Percentiles rank a stretch among this genome's conserved stretches.
phyloP scores from a whole-genome alignment of 169 alveolate genomes.

The Plasmodium inui region DNA sequence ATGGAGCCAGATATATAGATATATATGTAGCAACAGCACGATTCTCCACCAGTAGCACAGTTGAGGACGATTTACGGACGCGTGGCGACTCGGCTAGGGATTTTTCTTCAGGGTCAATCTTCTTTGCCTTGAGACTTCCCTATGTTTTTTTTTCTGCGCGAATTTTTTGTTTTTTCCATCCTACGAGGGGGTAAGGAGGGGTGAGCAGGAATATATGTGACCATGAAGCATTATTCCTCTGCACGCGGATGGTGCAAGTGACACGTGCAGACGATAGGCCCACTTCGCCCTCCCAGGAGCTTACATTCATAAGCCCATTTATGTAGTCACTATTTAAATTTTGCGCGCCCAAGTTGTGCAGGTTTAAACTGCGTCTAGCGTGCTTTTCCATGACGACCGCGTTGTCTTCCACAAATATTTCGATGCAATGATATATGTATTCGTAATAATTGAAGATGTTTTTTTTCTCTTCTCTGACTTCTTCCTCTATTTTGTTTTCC shows the following conservation, averaged over 20 bases:
- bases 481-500: conserved; percentile 74
- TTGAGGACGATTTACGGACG: not conserved
- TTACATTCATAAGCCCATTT: conserved; percentile 63
- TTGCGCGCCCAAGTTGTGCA: conserved; percentile 26
- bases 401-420: conserved; percentile 43
- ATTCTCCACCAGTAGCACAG: not conserved
- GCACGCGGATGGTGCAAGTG: not conserved
- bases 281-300: not conserved
- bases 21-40: not conserved
- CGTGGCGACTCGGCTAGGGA: not conserved
- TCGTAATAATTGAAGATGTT: conserved; percentile 59
- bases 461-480: conserved; percentile 61
- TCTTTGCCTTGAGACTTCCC: conserved; percentile 20
- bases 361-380: conserved; percentile 26
- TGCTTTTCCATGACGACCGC: conserved; percentile 34
- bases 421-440: conserved; percentile 68
- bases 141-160: conserved; percentile 49
- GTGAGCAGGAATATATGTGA: not conserved
- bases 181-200: conserved; percentile 5
- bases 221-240: not conserved
- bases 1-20: not conserved
- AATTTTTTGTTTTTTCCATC: conserved; percentile 72
- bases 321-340: conserved; percentile 53
- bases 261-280: not conserved
- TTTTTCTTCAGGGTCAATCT: conserved; percentile 43